phyloP scores from a whole-genome alignment of 192 early-diverging fungal genomes.

The Coemansia sp. region DNA sequence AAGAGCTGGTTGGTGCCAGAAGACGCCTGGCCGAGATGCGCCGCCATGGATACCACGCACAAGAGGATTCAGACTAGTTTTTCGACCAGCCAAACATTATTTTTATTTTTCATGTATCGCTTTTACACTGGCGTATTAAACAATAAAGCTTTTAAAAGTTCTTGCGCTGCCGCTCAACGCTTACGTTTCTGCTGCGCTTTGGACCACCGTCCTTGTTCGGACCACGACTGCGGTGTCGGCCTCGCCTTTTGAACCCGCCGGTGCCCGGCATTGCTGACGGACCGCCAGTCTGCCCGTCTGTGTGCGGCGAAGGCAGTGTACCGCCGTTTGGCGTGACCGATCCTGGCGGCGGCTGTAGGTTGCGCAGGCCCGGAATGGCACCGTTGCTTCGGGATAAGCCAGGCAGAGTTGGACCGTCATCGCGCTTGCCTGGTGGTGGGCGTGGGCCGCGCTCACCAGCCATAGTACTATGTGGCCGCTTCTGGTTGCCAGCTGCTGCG shows the following conservation, averaged over 20 bases:
- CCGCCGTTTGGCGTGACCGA: not conserved
- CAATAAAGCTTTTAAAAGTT: not conserved
- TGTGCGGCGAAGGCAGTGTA: not conserved
- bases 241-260: slow-evolving; percentile 23
- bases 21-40: slow-evolving; percentile 91
- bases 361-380: not conserved
- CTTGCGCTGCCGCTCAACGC: slow-evolving; percentile 25
- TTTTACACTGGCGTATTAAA: not conserved
- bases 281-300: not conserved
- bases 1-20: slow-evolving; percentile 82
- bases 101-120: not conserved
- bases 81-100: not conserved
- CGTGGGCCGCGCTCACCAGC: slow-evolving; percentile 5
- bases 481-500: not conserved
- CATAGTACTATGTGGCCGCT: slow-evolving; percentile 12
- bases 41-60: slow-evolving; percentile 73
- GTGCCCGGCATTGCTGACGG: not conserved
- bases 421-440: slow-evolving; percentile 4
- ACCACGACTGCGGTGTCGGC: slow-evolving; percentile 20
- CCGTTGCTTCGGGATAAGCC: not conserved
- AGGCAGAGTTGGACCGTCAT: not conserved
- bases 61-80: slow-evolving; percentile 16
- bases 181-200: slow-evolving; percentile 21
- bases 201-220: slow-evolving; percentile 4
- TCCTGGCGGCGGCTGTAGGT: not conserved